Conservation (phyloP, 2,329 filamentous ascomycete genomes). For the Monilinia fructigena region DNA sequence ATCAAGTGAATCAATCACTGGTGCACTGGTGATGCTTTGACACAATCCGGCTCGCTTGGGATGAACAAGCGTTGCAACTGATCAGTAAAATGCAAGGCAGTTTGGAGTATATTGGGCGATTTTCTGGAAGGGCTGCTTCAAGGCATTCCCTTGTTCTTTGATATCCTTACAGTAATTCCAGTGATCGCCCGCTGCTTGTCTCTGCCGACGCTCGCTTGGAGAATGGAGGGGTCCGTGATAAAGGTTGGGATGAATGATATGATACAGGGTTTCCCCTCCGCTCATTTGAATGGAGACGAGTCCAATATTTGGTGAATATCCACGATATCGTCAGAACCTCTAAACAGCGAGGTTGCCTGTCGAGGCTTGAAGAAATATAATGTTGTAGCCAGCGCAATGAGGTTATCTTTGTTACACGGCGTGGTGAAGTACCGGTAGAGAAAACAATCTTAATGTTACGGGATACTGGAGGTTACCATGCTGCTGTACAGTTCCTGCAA, state of each 20-base stretch:
- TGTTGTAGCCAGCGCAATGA: slow-evolving; percentile 22
- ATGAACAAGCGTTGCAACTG: slow-evolving; percentile 29
- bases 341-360: slow-evolving; percentile 23
- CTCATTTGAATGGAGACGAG: slow-evolving; percentile 23
- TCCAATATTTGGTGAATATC: slow-evolving; percentile 8
- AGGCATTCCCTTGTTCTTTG: slow-evolving; percentile 22
- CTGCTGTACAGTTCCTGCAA: slow-evolving; percentile 21
- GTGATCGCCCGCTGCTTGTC: slow-evolving; percentile 36
- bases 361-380: slow-evolving; percentile 14
- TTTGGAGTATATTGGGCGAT: slow-evolving; percentile 34
- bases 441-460: slow-evolving; percentile 17
- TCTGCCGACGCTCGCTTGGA: slow-evolving; percentile 36
- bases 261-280: slow-evolving; percentile 32
- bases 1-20: slow-evolving; percentile 24
- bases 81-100: slow-evolving; percentile 20
- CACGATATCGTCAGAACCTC: slow-evolving; percentile 15
- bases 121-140: slow-evolving; percentile 33
- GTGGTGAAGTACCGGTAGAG: slow-evolving; percentile 19
- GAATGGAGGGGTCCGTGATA: slow-evolving; percentile 37
- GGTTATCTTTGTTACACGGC: slow-evolving; percentile 21
- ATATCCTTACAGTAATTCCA: slow-evolving; percentile 29
- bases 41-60: slow-evolving; percentile 26
- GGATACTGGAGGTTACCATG: slow-evolving; percentile 18
- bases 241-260: slow-evolving; percentile 36
- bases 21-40: slow-evolving; percentile 22